A percentile compares a stretch with the other conserved stretches of the same genome.
phyloP scores from a whole-genome alignment of 2,329 filamentous ascomycete genomes.

The Talaromyces verruculosus region DNA sequence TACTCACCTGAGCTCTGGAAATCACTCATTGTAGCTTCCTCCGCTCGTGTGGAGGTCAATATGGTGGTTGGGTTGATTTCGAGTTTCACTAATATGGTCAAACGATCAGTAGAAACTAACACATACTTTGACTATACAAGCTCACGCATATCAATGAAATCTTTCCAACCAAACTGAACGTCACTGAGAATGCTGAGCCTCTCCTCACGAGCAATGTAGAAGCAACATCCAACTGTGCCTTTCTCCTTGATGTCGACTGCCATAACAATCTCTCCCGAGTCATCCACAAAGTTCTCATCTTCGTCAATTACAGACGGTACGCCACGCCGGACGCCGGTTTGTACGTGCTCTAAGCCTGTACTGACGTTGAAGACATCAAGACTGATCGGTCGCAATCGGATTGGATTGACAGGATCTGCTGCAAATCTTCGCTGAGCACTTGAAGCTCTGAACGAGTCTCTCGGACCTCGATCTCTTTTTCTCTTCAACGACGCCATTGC shows the following conservation, averaged over 20 bases:
- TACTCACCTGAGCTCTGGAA: slow-evolving; percentile 38
- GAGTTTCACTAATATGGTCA: slow-evolving; percentile 49
- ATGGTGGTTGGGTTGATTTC: slow-evolving; percentile 63
- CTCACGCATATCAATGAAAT: slow-evolving; percentile 61
- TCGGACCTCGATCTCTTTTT: slow-evolving; percentile 17
- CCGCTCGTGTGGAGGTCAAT: slow-evolving; percentile 57
- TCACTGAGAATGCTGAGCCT: slow-evolving; percentile 76
- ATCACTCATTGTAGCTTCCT: slow-evolving; percentile 42
- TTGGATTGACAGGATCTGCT: not conserved
- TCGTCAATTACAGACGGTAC: not conserved
- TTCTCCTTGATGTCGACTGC: slow-evolving; percentile 72
- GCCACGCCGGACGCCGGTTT: not conserved
- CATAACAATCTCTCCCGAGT: slow-evolving; percentile 72
- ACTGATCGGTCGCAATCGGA: not conserved
- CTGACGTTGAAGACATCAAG: not conserved
- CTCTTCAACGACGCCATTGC: slow-evolving; percentile 21
- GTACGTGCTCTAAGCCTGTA: not conserved
- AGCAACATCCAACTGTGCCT: slow-evolving; percentile 76
- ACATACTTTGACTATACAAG: not conserved
- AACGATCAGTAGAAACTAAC: not conserved
- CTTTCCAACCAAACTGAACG: slow-evolving; percentile 65
- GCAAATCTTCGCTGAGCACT: slow-evolving; percentile 18
- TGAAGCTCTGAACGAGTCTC: slow-evolving; percentile 3
- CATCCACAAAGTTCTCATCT: slow-evolving; percentile 38
- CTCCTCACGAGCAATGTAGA: slow-evolving; percentile 71